Conservation (phyloP, 2,329 filamentous ascomycete genomes). For the Hypoxylon sp. region DNA sequence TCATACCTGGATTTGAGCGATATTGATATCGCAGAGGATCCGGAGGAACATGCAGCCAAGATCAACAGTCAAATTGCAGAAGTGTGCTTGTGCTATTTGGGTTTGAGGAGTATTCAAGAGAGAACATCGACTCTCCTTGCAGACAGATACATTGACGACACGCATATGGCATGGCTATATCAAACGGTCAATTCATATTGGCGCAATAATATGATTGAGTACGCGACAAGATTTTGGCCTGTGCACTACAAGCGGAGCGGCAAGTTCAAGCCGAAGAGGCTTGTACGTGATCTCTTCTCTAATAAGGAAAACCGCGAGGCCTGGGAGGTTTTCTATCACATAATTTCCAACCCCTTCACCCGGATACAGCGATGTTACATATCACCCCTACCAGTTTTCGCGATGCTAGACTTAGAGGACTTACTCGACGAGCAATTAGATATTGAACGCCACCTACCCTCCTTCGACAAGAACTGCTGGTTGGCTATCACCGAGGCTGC, state of each 20-base stretch:
- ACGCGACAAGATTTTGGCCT: constrained; percentile 32
- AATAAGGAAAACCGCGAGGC: constrained; percentile 36
- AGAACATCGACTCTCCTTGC: neutral
- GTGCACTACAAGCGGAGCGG: constrained; percentile 19
- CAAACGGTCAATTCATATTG: no score
- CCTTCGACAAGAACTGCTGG: constrained; percentile 20
- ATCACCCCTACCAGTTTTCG: constrained; percentile 20
- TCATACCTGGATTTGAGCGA: constrained; percentile 18
- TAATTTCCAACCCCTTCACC: constrained; percentile 20
- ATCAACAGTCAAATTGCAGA: constrained; percentile 22
- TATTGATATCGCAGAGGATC: constrained; percentile 1
- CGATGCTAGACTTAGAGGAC: constrained; percentile 27
- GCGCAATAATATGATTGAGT: constrained; percentile 20
- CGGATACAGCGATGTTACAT: constrained; percentile 19
- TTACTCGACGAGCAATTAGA: constrained; percentile 13
- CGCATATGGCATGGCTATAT: no score
- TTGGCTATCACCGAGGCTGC: constrained; percentile 29
- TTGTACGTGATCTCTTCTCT: constrained; percentile 10
- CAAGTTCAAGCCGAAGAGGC: constrained; percentile 7
- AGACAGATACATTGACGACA: neutral
- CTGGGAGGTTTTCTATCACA: constrained; percentile 49
- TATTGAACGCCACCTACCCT: neutral
- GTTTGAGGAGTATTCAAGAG: neutral
- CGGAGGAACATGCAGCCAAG: constrained; percentile 1
- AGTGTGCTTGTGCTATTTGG: constrained; percentile 25